Base-by-base conservation (phyloP, 306 rosid genomes). In the Arachis hypogaea region DNA sequence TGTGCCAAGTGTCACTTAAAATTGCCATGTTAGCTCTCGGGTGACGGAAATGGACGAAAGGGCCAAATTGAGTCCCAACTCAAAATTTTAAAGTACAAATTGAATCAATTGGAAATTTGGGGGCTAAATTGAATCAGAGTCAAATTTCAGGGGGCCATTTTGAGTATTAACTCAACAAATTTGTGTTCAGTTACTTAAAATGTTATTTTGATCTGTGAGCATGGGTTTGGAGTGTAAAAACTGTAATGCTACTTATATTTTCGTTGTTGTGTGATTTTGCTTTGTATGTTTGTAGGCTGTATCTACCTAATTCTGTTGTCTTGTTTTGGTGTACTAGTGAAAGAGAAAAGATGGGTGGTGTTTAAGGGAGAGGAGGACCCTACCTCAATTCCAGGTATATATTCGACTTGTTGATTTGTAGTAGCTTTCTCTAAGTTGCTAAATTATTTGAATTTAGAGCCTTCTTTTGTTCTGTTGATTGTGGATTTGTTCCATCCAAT, bases 301-400 rank as follows among this genome's bases (percentile, higher is more conserved):
- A 55, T 72, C 12, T 29, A 12, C 38, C 77, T 85, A 59, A 82
- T 81, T 77, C 43, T 76, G 58, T 51, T 64, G 40, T 66, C 71
- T 55, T 73, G 9, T 54, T 49, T 69, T 77, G 66, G 69, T 72
- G 67, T 75, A 66, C 62, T 30, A 92, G 99, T 88, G 93, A 94
- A 94, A 82, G 97, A 94, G 82, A 92, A 94, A 80, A 89, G 99
- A 78, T 94, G 99, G 99, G 97, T 88, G 78, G n/a, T 84, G 29
- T 92, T 94, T 79, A 89, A 88, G 89, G 92, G 92, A 43, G 99
- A 94, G 80, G 92, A 85, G 6, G 99, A 94, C 76, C 93, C 97
- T 47, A 94, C 97, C 65, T 78, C 96, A 9, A 72, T 92, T 81
- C 99, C 97, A 55, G 99, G 99, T 94, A 80, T 78, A 44, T 78